phyloP scores from a whole-genome alignment of 1,284 basidiomycete genomes.

The Papiliotrema terrestris region DNA sequence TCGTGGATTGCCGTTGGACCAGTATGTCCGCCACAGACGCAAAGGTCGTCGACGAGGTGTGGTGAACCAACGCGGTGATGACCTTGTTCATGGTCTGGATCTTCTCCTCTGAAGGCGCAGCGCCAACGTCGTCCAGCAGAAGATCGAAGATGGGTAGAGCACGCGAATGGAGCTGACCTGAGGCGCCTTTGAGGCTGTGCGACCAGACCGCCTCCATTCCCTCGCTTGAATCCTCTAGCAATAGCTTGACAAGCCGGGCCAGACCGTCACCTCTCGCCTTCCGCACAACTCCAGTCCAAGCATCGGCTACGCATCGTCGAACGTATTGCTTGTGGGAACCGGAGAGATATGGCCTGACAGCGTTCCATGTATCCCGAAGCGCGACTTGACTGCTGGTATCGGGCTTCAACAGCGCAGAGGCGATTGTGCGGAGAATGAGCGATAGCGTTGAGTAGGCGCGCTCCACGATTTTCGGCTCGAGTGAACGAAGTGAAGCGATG shows the following conservation, averaged over 20 bases:
- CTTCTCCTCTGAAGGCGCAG: constrained; percentile 35
- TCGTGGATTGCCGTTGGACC: background rate
- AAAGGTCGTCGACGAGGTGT: constrained; percentile 66
- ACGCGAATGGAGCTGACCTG: constrained; percentile 73
- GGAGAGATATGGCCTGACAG: constrained; percentile 34
- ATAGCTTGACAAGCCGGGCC: constrained; percentile 25
- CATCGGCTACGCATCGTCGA: constrained; percentile 46
- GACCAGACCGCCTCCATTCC: constrained; percentile 44
- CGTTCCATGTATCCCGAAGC: constrained; percentile 32
- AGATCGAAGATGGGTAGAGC: constrained; percentile 61
- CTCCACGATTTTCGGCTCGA: constrained; percentile 45
- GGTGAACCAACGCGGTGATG: constrained; percentile 73
- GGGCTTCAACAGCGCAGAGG: constrained; percentile 32
- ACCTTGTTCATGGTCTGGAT: constrained; percentile 50
- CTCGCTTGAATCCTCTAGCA: constrained; percentile 25
- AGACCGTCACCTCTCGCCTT: constrained; percentile 40
- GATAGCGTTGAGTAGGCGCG: constrained; percentile 46
- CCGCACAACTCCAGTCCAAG: constrained; percentile 44
- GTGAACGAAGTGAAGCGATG: constrained; percentile 34
- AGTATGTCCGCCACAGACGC: constrained; percentile 48
- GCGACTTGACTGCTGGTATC: constrained; percentile 12
- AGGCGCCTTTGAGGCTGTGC: constrained; percentile 52
- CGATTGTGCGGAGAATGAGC: constrained; percentile 37
- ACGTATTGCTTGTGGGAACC: constrained; percentile 41
- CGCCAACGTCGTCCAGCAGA: constrained; percentile 46